Conservation (phyloP, 352 stramenopile species). For the Blastocystis sp. region DNA sequence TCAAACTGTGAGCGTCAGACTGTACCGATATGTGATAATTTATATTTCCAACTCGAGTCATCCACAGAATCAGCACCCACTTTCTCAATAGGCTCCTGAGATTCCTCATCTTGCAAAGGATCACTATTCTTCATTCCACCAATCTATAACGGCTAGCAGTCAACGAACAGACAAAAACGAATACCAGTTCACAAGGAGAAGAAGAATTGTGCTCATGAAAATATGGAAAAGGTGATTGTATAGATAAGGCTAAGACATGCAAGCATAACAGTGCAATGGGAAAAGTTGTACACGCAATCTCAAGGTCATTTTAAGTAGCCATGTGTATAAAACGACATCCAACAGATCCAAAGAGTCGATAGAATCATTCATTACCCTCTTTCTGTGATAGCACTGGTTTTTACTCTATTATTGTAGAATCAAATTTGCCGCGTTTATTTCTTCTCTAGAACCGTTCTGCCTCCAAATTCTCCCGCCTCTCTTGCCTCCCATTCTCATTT, state of each 20-base stretch:
- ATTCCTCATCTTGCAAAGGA: neutral
- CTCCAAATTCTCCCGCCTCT: neutral
- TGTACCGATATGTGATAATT: conserved; percentile 28
- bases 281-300: too few species aligned
- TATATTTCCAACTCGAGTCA: neutral
- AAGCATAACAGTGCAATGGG: neutral
- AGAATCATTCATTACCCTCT: too few species aligned
- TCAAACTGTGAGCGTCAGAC: neutral
- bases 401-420: neutral
- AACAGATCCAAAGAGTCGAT: too few species aligned
- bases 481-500: neutral
- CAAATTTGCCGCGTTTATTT: neutral
- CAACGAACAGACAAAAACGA: neutral
- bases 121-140: neutral
- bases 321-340: too few species aligned
- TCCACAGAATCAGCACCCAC: neutral
- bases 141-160: neutral
- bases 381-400: neutral
- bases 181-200: neutral
- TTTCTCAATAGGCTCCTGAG: neutral
- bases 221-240: neutral
- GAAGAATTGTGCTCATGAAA: neutral
- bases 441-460: neutral
- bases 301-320: too few species aligned
- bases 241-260: neutral